phyloP scores from a whole-genome alignment of 192 early-diverging fungal species.

The Coemansia sp. region DNA sequence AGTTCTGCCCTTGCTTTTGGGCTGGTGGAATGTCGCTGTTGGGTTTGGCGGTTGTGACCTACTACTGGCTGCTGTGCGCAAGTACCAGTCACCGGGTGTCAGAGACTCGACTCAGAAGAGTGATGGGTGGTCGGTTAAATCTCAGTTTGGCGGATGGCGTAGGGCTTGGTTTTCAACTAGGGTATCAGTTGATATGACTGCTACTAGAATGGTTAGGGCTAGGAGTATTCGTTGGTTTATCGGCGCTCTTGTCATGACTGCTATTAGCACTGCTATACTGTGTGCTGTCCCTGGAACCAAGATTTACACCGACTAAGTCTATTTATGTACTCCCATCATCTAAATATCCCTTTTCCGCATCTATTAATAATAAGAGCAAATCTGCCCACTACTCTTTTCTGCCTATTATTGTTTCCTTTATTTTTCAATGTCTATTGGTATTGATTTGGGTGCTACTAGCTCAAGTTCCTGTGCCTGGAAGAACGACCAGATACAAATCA shows the following conservation, averaged over 20 bases:
- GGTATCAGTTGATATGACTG: slow-evolving; percentile 48
- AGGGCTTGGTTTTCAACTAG: slow-evolving; percentile 49
- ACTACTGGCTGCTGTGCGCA: slow-evolving; percentile 47
- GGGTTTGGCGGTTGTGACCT: slow-evolving; percentile 55
- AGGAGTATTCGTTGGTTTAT: slow-evolving; percentile 54
- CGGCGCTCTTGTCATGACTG: slow-evolving; percentile 48
- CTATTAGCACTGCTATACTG: slow-evolving; percentile 44
- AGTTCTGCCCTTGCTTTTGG: slow-evolving; percentile 40
- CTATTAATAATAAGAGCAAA: not conserved
- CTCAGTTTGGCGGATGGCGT: slow-evolving; percentile 39
- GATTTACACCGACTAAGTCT: slow-evolving; percentile 39
- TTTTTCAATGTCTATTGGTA: slow-evolving; percentile 55
- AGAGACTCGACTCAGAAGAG: slow-evolving; percentile 4
- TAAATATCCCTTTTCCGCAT: not conserved
- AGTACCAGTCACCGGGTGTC: slow-evolving; percentile 45
- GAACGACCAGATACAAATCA: slow-evolving; percentile 84
- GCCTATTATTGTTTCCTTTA: too few relatives aligned
- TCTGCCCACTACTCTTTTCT: too few relatives aligned
- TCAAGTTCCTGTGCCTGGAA: slow-evolving; percentile 65
- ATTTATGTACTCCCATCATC: slow-evolving; percentile 2
- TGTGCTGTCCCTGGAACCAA: slow-evolving; percentile 52
- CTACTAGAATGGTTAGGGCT: slow-evolving; percentile 48
- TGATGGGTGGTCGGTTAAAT: slow-evolving; percentile 14
- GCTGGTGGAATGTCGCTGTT: slow-evolving; percentile 56
- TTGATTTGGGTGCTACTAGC: slow-evolving; percentile 61